Percentiles rank a stretch among this genome's conserved stretches.
phyloP scores from a whole-genome alignment of 1,139 yeast genomes.

The Diutina ranongensis region DNA sequence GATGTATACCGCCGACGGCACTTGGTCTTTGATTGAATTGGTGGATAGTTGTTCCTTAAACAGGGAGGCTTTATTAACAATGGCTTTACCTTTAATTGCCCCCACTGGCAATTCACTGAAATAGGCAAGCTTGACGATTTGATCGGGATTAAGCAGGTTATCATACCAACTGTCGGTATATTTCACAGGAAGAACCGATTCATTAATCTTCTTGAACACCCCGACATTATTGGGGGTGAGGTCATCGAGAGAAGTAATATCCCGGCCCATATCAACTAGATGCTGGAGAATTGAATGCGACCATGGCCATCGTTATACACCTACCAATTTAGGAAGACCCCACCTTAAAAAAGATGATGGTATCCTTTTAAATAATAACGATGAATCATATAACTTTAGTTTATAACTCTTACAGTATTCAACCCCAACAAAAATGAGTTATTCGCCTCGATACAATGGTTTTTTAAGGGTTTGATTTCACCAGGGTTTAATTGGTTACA shows the following conservation, averaged over 20 bases:
- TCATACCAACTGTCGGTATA: slow-evolving; percentile 37
- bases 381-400: too few relatives aligned
- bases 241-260: slow-evolving; percentile 40
- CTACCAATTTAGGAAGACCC: too few relatives aligned
- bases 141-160: slow-evolving; percentile 23
- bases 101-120: slow-evolving; percentile 66
- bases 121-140: slow-evolving; percentile 34
- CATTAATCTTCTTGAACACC: slow-evolving; percentile 37
- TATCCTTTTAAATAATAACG: too few relatives aligned
- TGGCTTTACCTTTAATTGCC: slow-evolving; percentile 23
- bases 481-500: too few relatives aligned
- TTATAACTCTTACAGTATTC: too few relatives aligned
- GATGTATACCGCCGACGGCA: slow-evolving; percentile 46
- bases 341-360: too few relatives aligned
- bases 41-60: slow-evolving; percentile 21
- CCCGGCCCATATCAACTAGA: slow-evolving; percentile 17
- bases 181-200: slow-evolving; percentile 27
- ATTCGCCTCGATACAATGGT: too few relatives aligned
- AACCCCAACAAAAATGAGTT: too few relatives aligned
- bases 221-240: slow-evolving; percentile 45
- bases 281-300: too few relatives aligned
- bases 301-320: too few relatives aligned
- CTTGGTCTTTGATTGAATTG: slow-evolving; percentile 17
- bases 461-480: too few relatives aligned
- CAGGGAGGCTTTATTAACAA: slow-evolving; percentile 28